Evolutionary conservation across 2,329 filamentous ascomycete species (phyloP), one percentile per base, ranked within the genome.

Genomic region (Fusarium luffae): DNA sequence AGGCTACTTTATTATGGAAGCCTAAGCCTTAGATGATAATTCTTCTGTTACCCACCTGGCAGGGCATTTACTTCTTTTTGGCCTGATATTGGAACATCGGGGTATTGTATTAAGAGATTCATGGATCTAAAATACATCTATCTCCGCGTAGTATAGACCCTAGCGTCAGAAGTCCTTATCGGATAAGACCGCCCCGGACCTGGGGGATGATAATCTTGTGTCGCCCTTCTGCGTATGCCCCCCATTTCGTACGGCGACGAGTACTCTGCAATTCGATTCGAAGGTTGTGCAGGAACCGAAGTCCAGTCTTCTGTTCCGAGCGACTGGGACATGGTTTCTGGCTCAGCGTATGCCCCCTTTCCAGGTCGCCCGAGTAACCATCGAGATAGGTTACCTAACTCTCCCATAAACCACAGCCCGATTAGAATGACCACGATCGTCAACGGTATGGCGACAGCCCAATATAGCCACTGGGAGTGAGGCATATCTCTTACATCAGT

Each of bases 401-500:
- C 82, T 9, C 80, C 81, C 71, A 82, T 83, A 75, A 81, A 83
- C 76, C 79, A 79, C 5, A 85, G 72, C 1, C 82, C 82, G 12
- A 59, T 54, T 19, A 76, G 32, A 37, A 85, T 79, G 27, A 85
- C 78, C 4, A 78, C 58, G 1, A 81, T 51, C 0, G 85, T 86
- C 5, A 86, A 76, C 1, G 84, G 84, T 13, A 86, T 58, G 3
- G 85, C 83, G 1, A 81, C 78, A 4, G 78, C 80, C 85, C 85
- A 87, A 74, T 85, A 87, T 5, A 82, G 70, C 81, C 83, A 84
- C 74, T 86, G 84, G 5, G 77, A 77, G 11, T 76, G 74, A n/a
- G 82, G 77, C 80, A 85, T 84, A 67, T 86, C 81, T 27, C 84
- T 80, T 7, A 86, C 77, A 68, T 86, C 85, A 50, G 75, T 77